These are phyloP conservation scores for Talaromyces proteolyticus DNA, from an alignment of 495 filamentous ascomycete species.

Conservation along the genomic window DNA sequence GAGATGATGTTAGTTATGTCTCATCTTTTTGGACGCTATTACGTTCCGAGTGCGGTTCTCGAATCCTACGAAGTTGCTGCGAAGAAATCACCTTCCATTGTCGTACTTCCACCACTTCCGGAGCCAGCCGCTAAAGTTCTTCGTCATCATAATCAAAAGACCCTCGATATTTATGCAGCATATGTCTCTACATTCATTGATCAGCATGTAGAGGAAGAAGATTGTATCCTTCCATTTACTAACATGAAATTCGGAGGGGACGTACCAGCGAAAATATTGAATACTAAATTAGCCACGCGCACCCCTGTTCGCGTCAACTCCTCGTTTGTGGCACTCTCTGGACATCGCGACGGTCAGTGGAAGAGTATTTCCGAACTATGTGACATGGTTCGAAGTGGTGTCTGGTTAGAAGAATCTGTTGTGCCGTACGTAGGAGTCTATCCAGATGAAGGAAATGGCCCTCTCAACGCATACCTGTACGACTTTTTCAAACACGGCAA, in stretches of 20 bases:
- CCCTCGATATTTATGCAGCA: constrained; percentile 53
- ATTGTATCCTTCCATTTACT: constrained; percentile 55
- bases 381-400: constrained; percentile 50
- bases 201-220: constrained; percentile 49
- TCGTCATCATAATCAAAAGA: constrained; percentile 53
- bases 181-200: constrained; percentile 65
- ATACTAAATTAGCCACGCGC: constrained; percentile 4
- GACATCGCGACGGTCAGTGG: constrained; percentile 52
- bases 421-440: constrained; percentile 58
- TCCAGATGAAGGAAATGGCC: constrained; percentile 40
- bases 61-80: constrained; percentile 34
- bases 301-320: constrained; percentile 46
- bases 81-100: constrained; percentile 49
- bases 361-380: constrained; percentile 57
- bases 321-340: constrained; percentile 66
- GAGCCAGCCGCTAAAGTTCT: constrained; percentile 46
- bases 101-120: constrained; percentile 60
- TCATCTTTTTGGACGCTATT: constrained; percentile 59
- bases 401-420: constrained; percentile 67
- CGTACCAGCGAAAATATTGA: constrained; percentile 8
- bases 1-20: constrained; percentile 59
- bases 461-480: constrained; percentile 65
- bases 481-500: constrained; percentile 73
- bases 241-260: constrained; percentile 33
- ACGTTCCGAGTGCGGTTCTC: constrained; percentile 29